A percentile compares a stretch with the other conserved stretches of the same genome.
Conservation (phyloP, 768 basidiomycete species). For the Kwoniella europaea region DNA sequence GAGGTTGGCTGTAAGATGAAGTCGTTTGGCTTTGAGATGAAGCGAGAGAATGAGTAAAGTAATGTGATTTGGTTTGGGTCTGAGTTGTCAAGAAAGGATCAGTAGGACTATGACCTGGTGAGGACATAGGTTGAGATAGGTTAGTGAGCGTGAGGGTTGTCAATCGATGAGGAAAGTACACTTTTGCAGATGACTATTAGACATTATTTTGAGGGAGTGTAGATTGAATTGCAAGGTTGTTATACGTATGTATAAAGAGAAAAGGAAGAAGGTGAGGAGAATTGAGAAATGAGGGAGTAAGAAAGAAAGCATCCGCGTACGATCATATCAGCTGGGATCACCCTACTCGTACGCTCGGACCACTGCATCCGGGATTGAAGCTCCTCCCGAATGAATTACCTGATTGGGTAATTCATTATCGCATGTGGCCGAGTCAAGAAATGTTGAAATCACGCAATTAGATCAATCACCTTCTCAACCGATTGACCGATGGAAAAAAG, state of each 20-base stretch:
- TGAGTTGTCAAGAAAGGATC: conserved; percentile 11
- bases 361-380: neutral
- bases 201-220: neutral
- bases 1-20: neutral
- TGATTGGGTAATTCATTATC: neutral
- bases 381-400: neutral
- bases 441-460: conserved; percentile 2
- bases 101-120: neutral
- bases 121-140: neutral
- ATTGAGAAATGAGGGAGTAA: neutral
- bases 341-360: conserved; percentile 13
- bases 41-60: neutral
- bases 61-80: neutral
- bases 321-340: neutral
- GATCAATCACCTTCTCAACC: neutral
- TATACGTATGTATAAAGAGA: neutral
- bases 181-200: neutral
- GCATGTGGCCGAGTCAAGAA: conserved; percentile 5
- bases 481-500: neutral
- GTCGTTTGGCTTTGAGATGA: neutral
- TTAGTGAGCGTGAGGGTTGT: neutral
- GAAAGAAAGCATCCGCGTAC: conserved; percentile 11
- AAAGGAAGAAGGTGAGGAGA: neutral
- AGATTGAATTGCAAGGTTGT: neutral
- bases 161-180: neutral